Conservation (phyloP, 2,329 filamentous ascomycete genomes). For the Epichloe elymi region DNA sequence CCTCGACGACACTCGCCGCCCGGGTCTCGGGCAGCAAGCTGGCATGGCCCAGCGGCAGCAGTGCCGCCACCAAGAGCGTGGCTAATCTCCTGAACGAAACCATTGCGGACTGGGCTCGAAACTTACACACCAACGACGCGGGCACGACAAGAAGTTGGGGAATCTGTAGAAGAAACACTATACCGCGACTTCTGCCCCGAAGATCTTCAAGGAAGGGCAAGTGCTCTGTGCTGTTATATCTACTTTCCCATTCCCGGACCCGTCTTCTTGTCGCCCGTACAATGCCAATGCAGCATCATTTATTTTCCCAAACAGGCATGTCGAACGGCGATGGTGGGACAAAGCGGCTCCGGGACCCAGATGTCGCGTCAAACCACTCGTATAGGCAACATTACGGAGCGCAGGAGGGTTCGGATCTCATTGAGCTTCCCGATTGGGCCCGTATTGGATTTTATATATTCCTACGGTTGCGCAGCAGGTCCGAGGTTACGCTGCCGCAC, state of each 20-base stretch:
- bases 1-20: conserved; percentile 15
- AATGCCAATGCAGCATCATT: not conserved
- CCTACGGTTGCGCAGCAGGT: too few species aligned
- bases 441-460: not conserved
- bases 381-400: not conserved
- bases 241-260: not conserved
- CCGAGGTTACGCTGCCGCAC: too few species aligned
- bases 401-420: not conserved
- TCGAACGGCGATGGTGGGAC: not conserved
- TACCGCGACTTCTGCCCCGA: too few species aligned
- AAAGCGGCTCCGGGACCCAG: not conserved
- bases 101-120: not conserved
- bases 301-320: not conserved
- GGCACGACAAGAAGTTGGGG: not conserved
- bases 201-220: too few species aligned
- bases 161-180: too few species aligned
- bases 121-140: not conserved
- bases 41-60: not conserved
- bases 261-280: not conserved
- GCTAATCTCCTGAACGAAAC: not conserved
- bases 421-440: not conserved
- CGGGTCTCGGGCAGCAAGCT: not conserved
- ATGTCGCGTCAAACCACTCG: not conserved
- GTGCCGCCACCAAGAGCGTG: not conserved
- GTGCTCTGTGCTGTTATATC: not conserved